Evolutionary conservation across 345 rosid species (phyloP).

Genomic region (Salix dunnii): DNA sequence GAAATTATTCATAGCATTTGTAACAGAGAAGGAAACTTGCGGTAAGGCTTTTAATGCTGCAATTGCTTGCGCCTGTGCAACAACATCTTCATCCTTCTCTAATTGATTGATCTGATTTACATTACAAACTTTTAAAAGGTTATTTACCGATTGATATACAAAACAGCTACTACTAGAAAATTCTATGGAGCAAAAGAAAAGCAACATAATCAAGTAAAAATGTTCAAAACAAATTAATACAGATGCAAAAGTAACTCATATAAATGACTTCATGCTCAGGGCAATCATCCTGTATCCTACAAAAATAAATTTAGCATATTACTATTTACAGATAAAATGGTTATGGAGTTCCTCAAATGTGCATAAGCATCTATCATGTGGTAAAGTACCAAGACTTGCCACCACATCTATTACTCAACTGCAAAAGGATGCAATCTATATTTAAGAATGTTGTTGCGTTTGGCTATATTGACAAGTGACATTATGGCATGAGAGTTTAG

Average conservation of each 20-base stretch:
- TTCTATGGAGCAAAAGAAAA: not conserved
- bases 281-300: too few relatives aligned
- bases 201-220: not conserved
- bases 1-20: conserved; percentile 71
- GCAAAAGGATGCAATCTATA: too few relatives aligned
- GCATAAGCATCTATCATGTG: too few relatives aligned
- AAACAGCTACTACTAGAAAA: not conserved
- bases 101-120: conserved; percentile 71
- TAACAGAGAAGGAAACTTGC: conserved; percentile 70
- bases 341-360: too few relatives aligned
- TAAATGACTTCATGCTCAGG: too few relatives aligned
- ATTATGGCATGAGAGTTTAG: too few relatives aligned
- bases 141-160: not conserved
- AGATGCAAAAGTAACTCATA: not conserved
- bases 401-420: too few relatives aligned
- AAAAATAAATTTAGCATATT: too few relatives aligned
- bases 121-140: not conserved
- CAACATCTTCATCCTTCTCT: conserved; percentile 97
- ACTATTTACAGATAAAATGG: too few relatives aligned
- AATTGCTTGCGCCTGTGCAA: conserved; percentile 92
- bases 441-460: too few relatives aligned
- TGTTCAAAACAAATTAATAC: not conserved
- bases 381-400: too few relatives aligned
- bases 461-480: too few relatives aligned
- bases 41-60: conserved; percentile 65